Base-by-base conservation (phyloP, 2,329 filamentous ascomycete genomes). In the Cladosporium sp. region DNA sequence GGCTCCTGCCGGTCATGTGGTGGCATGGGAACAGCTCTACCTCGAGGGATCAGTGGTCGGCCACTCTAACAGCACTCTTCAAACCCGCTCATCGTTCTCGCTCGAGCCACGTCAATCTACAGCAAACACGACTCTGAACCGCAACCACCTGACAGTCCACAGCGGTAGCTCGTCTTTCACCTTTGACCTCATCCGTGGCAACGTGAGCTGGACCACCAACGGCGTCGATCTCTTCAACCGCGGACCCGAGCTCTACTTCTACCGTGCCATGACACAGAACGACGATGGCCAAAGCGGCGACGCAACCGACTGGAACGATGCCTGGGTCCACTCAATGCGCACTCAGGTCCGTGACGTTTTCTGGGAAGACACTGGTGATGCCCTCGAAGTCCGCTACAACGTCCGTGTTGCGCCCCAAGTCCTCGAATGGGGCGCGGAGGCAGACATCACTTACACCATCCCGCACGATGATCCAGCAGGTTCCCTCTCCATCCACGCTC, bases 201-300 rank as follows among this genome's bases (percentile, higher is more conserved):
- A 50, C 30, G 39, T 55, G 35, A 56, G 54, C 3, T 62, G 60
- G 60, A 50, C 49, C 27, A 58, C 60, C 38, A 32, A 53, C 16
- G 59, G 58, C 30, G 54, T 53, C 15, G 39, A 59, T 8, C 3
- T 62, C 9, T 50, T 62, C 20, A 18, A 55, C 1, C 50, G 57
- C 16, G 51, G 55, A 2, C 29, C 60, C 3, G 52, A 55, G 25
- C 55, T 57, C 7, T 56, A 45, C 7, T 79, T 86, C 65, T 85
- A 81, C 75, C 78, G 83, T 3, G 78, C 83, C 0, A 75, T 77
- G n/a, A 86, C 82, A 0, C 80, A 86, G 63, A 86, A 86, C 57
- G 83, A 86, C 59, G 67, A 71, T 0, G 72, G 77, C 0, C 59
- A 66, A 12, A 77, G 78, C 12, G 71, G 77, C 2, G 40, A 50